Percentiles rank a stretch among this genome's conserved stretches.
Evolutionary conservation across 2,329 filamentous ascomycete genomes (phyloP).

Genomic region (Ophiostoma pallidulum): DNA sequence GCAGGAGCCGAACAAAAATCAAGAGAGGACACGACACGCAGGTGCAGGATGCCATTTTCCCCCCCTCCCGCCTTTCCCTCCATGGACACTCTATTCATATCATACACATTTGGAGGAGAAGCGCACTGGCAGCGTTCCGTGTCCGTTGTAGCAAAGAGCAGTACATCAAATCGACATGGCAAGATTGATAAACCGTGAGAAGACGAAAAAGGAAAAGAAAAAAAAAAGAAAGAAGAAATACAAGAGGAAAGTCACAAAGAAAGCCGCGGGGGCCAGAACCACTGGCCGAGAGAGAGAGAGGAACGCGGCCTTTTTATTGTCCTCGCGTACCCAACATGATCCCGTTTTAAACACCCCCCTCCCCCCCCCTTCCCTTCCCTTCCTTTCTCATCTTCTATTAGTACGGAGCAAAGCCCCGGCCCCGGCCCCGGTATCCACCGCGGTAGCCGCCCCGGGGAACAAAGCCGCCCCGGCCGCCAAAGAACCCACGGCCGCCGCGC

Average conservation of each 20-base stretch:
- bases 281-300: too few species aligned
- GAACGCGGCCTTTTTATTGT: too few species aligned
- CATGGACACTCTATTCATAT: slow-evolving; percentile 1
- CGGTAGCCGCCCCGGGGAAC: slow-evolving; percentile 42
- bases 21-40: too few species aligned
- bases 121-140: not conserved
- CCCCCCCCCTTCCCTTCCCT: too few species aligned
- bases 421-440: slow-evolving; percentile 57
- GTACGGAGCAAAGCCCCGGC: slow-evolving; percentile 36
- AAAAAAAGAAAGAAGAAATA: too few species aligned
- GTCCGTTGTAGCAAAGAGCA: not conserved
- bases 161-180: too few species aligned
- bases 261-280: too few species aligned
- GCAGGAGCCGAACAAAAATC: too few species aligned
- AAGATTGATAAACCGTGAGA: not conserved
- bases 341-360: too few species aligned
- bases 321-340: too few species aligned
- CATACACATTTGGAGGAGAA: slow-evolving; percentile 3
- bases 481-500: slow-evolving; percentile 41
- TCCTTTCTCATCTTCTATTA: too few species aligned
- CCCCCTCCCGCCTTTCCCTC: not conserved
- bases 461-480: slow-evolving; percentile 44
- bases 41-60: not conserved
- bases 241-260: too few species aligned
- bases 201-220: not conserved